Base-by-base conservation (phyloP, 1,284 basidiomycete species). In the Vanrija sp. region DNA sequence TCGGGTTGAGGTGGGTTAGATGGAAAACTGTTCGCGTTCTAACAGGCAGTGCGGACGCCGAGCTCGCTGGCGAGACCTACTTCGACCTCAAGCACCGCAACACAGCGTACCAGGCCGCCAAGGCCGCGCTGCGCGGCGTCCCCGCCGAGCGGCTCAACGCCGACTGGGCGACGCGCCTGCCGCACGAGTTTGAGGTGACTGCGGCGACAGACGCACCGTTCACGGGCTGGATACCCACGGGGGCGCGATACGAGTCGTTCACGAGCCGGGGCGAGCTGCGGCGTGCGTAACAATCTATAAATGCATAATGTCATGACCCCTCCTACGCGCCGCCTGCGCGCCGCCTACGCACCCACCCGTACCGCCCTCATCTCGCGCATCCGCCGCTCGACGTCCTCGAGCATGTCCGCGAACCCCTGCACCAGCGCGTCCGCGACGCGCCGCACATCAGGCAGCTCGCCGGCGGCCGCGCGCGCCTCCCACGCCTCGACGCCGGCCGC, bases 151-250 rank as follows among this genome's bases (percentile, higher is more conserved):
- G 38, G 23, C 39, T 57, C 9, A 43, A 44, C 3, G n/a, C 34
- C 0, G 43, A 44, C 21, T 61, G 59, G 59, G 42, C 25, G 14
- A n/a, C 10, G 26, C 29, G 48, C 10, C 47, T 61, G 2, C 53
- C 53, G 3, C 49, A 62, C 23, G 38, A 43, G 50, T 59, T 57
- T 26, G 38, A 28, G 14, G 16, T 42, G 21, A 38, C 14, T 0
- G 7, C 18, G 15, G 39, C 39, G 16, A 2, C 34, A 5, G 12
- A 5, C 2, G 65, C 68, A 4, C 78, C 81, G 1, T 86, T 89
- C 60, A 67, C 67, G 43, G 86, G 84, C 16, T 89, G 87, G 87
- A 68, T 85, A 34, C 78, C 77, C 19, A 82, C 80, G 51, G 83
- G 84, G 1, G 58, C 62, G 45, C 63, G 64, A 49, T 84, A 80